phyloP scores from a whole-genome alignment of 2,329 filamentous ascomycete genomes.

The Colletotrichum theobromicola region DNA sequence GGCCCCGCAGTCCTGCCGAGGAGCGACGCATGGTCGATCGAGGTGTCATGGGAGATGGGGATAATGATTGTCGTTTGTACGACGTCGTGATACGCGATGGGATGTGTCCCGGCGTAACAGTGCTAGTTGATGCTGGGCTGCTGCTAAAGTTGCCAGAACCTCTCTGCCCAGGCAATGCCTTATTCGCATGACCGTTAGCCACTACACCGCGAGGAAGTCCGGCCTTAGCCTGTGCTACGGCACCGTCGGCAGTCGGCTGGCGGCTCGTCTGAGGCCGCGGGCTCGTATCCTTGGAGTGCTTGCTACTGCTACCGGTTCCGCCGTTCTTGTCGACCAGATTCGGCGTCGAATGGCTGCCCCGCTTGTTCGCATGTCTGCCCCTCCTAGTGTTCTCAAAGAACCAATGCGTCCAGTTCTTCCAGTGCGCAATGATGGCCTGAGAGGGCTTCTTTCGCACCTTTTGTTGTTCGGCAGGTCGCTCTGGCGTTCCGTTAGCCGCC shows the following conservation, averaged over 20 bases:
- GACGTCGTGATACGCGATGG: conserved; percentile 39
- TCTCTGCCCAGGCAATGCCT: conserved; percentile 19
- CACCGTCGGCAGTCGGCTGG: conserved; percentile 48
- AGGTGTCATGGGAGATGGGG: conserved; percentile 86
- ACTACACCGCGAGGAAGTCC: conserved; percentile 56
- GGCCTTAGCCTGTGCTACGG: conserved; percentile 40
- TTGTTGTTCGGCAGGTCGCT: conserved; percentile 36
- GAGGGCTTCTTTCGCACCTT: conserved; percentile 63
- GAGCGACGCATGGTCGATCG: conserved; percentile 84
- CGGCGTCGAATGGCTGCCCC: conserved; percentile 63
- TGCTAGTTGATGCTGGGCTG: conserved; percentile 30
- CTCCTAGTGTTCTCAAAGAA: conserved; percentile 63
- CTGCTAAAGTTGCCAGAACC: conserved; percentile 16
- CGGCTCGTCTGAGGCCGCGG: conserved; percentile 67
- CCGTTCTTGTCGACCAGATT: conserved; percentile 59
- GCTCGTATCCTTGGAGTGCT: conserved; percentile 56
- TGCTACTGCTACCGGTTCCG: conserved; percentile 36
- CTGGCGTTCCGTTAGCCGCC: conserved; percentile 34
- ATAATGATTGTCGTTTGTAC: conserved; percentile 81
- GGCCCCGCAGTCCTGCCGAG: conserved; percentile 82
- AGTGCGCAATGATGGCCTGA: conserved; percentile 63
- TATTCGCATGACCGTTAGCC: conserved; percentile 53
- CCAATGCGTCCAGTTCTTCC: conserved; percentile 71
- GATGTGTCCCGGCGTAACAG: conserved; percentile 33
- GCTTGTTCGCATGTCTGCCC: conserved; percentile 52